Percentiles rank a stretch among this genome's conserved stretches.
These are phyloP conservation scores for Rhododendron molle DNA, from an alignment of 148 eudicot species.

Conservation along the genomic window DNA sequence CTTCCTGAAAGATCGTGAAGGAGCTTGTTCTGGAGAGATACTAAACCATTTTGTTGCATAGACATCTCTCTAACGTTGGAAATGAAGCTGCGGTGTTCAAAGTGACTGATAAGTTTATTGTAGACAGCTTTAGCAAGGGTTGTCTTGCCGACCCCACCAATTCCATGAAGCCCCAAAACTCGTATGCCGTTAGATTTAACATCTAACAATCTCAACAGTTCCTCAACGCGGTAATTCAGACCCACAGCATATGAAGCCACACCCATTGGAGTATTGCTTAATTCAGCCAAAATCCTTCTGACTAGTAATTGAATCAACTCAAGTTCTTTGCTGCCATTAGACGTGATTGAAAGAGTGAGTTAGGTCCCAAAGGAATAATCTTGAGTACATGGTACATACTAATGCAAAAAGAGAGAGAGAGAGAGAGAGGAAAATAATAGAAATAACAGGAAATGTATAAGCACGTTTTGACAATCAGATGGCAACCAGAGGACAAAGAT, in stretches of 20 bases:
- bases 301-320: conserved; percentile 35
- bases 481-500: background rate
- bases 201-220: conserved; percentile 25
- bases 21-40: conserved; percentile 27
- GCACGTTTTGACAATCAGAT: background rate
- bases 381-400: background rate
- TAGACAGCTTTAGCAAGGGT: conserved; percentile 60
- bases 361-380: no score
- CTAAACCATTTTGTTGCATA: conserved; percentile 16
- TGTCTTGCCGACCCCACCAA: conserved; percentile 68
- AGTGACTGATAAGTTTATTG: conserved; percentile 40
- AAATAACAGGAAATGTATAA: background rate
- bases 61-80: conserved; percentile 36
- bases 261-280: conserved; percentile 43
- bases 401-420: background rate
- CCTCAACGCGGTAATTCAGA: conserved; percentile 34
- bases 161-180: conserved; percentile 49
- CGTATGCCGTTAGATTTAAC: conserved; percentile 17
- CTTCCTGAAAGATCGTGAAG: conserved; percentile 23
- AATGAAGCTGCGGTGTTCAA: conserved; percentile 40
- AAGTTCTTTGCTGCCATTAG: conserved; percentile 27
- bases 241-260: conserved; percentile 43
- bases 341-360: background rate
- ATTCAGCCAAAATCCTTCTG: conserved; percentile 31
- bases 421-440: background rate